These are phyloP conservation scores for Colletotrichum sp. DNA, from an alignment of 2,329 filamentous ascomycete genomes.

Conservation along the genomic window DNA sequence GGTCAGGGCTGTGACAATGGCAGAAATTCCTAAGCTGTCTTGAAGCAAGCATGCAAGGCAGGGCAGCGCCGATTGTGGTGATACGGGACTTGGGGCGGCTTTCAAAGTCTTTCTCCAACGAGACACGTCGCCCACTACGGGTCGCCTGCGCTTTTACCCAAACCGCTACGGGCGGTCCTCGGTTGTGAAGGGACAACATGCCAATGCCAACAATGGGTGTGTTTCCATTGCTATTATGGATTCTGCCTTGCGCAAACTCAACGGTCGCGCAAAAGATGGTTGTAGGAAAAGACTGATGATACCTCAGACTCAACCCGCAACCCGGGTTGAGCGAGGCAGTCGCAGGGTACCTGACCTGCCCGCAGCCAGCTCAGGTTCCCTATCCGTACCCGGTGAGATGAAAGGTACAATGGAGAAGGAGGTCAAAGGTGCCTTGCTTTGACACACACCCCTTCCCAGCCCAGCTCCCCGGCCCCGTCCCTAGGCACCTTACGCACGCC, in stretches of 20 bases:
- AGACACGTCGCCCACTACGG: background rate
- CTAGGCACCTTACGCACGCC: conserved; percentile 7
- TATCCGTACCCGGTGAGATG: background rate
- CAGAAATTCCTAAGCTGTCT: background rate
- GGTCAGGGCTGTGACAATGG: background rate
- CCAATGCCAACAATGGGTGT: background rate
- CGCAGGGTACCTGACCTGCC: background rate
- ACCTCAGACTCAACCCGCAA: background rate
- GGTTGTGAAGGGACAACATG: background rate
- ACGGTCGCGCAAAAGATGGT: background rate
- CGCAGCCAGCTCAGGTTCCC: background rate
- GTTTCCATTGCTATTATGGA: background rate
- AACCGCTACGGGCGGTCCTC: background rate
- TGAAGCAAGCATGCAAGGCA: background rate
- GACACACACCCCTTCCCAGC: background rate
- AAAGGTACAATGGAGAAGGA: background rate
- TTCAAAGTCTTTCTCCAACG: background rate
- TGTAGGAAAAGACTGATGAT: background rate
- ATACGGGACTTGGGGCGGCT: no score
- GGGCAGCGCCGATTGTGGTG: background rate
- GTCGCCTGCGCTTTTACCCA: background rate
- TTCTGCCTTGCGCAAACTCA: background rate
- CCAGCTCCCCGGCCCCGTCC: background rate
- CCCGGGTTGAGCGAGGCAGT: background rate
- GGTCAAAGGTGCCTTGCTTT: background rate